Base-by-base conservation (phyloP, 2,329 filamentous ascomycete species). In the Akanthomyces lecanii region DNA sequence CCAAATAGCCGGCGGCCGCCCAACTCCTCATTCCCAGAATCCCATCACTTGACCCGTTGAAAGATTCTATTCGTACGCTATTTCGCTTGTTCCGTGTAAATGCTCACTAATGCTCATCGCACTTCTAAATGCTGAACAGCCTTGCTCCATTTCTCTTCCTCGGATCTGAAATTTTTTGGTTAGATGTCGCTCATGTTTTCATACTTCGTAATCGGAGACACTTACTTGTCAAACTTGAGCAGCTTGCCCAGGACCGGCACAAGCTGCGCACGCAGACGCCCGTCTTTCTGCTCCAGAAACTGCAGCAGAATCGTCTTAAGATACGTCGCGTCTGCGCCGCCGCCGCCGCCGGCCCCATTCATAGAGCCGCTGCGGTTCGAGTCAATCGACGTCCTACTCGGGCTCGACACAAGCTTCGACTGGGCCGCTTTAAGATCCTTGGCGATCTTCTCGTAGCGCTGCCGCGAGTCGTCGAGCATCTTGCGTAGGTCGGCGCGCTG, bases 271-370 rank as follows among this genome's bases (percentile, higher is more conserved):
- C 91, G 85, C 69, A 91, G 79, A 77, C 85, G 89, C 73, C 88
- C 89, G 71, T 94, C 90, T 77, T 87, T 91, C 68, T 91, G 87
- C 78, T 93, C 89, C 67, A 95, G 74, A 73, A 94, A 94, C 74
- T 93, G 90, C 67, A 95, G 75, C 68, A 95, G 75, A 61, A 94
- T 89, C 10, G 90, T 92, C 81, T 92, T 93, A 61, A 94, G 76
- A 70, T 95, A 94, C 65, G 86, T 82, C 44, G 80, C 79, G 64
- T 88, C 85, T 5, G 78, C 72, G 4, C 38, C 8, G 30, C 30
- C 45, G 16, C 70, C 65, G 16, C 70, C 65, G 21, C 68, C 70
- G 5, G 63, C 64, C 4, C 69, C 64, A n/a, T 77, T 76, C 63
- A 73, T 70, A 4, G 75, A 75, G 33, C 79, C 74, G 21, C 76